Evolutionary conservation across 345 rosid species (phyloP).

Genomic region (Mangifera indica): DNA sequence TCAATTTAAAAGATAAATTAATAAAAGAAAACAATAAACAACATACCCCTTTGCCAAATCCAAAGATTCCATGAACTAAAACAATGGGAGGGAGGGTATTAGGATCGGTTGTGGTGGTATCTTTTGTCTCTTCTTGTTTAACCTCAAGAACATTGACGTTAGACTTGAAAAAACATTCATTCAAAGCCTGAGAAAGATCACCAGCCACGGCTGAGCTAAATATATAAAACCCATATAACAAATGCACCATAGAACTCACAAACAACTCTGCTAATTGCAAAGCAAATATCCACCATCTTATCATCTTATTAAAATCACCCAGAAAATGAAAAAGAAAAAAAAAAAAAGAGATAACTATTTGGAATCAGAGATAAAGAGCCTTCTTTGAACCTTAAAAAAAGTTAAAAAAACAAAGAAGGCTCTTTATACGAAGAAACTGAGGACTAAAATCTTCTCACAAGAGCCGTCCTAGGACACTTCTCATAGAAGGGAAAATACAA

Average conservation of each 20-base stretch:
- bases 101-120: slow-evolving; percentile 11
- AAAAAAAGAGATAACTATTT: slow-evolving; percentile 11
- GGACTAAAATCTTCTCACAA: not conserved
- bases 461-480: slow-evolving; percentile 12
- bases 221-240: slow-evolving; percentile 74
- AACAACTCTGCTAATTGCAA: slow-evolving; percentile 77
- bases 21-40: not conserved
- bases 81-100: slow-evolving; percentile 80
- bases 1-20: not conserved
- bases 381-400: slow-evolving; percentile 15
- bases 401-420: slow-evolving; percentile 18
- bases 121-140: slow-evolving; percentile 32
- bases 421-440: not conserved
- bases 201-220: slow-evolving; percentile 92
- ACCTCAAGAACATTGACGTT: slow-evolving; percentile 36
- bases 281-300: slow-evolving; percentile 54
- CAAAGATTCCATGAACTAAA: slow-evolving; percentile 94
- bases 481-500: not conserved
- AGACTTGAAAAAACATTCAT: slow-evolving; percentile 50
- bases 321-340: not conserved
- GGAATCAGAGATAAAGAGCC: slow-evolving; percentile 26
- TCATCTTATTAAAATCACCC: slow-evolving; percentile 42
- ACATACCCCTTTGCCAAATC: slow-evolving; percentile 95
- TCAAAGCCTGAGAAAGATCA: slow-evolving; percentile 62
- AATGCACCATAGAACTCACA: slow-evolving; percentile 74